Conservation (phyloP, 257 asterid genomes). For the Capsicum baccatum region DNA sequence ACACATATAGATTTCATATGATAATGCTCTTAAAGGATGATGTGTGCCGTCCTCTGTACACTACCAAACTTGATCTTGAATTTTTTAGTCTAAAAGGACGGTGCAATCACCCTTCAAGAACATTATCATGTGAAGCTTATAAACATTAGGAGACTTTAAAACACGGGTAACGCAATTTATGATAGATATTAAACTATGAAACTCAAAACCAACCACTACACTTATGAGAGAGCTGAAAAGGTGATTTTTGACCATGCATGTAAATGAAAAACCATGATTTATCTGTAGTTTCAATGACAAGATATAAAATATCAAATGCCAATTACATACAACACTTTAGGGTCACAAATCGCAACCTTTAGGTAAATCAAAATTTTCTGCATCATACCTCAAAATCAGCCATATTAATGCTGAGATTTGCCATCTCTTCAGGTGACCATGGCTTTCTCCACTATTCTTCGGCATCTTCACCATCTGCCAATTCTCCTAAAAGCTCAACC, state of each 20-base stretch:
- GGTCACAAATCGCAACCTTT: neutral
- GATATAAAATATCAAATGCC: neutral
- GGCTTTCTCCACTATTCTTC: constrained; percentile 78
- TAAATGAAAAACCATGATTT: neutral
- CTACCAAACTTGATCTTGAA: neutral
- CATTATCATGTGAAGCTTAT: neutral
- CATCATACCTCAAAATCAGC: constrained; percentile 84
- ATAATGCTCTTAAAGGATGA: constrained; percentile 6
- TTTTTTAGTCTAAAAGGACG: neutral
- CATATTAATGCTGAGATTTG: constrained; percentile 63
- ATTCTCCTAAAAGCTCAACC: constrained; percentile 42
- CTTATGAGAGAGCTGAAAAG: neutral
- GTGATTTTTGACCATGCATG: neutral
- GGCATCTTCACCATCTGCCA: constrained; percentile 34
- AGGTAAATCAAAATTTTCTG: neutral
- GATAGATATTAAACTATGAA: neutral
- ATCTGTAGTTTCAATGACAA: neutral
- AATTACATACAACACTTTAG: neutral
- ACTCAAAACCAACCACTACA: neutral
- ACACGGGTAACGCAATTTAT: neutral
- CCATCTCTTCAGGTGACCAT: constrained; percentile 71
- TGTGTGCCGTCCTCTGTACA: neutral
- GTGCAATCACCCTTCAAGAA: neutral
- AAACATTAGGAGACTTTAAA: neutral
- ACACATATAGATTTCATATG: neutral